These are phyloP conservation scores for Aspergillus caelatus DNA, from an alignment of 2,329 filamentous ascomycete species.

Conservation along the genomic window DNA sequence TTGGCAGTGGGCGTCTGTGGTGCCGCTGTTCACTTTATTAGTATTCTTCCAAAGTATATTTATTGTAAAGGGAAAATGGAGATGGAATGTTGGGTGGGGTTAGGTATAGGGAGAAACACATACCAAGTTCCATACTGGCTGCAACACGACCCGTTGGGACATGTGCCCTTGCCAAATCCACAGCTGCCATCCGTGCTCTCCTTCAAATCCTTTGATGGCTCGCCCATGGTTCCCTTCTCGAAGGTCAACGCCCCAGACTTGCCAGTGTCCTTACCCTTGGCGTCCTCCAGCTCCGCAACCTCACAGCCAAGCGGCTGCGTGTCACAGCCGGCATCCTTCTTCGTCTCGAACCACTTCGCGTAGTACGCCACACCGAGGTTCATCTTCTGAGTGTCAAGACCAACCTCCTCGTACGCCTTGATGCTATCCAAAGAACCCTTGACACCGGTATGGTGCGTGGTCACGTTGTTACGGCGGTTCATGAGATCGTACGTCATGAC, in stretches of 20 bases:
- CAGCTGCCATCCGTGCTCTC: constrained; percentile 35
- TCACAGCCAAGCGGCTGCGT: constrained; percentile 59
- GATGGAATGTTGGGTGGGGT: not conserved
- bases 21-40: constrained; percentile 32
- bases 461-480: constrained; percentile 67
- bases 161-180: constrained; percentile 34
- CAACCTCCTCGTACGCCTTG: constrained; percentile 61
- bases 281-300: constrained; percentile 62
- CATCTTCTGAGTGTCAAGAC: constrained; percentile 58
- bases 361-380: constrained; percentile 72
- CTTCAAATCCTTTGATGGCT: constrained; percentile 29
- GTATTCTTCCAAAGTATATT: not conserved
- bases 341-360: constrained; percentile 66
- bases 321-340: constrained; percentile 51
- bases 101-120: constrained; percentile 4
- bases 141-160: constrained; percentile 36
- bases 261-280: constrained; percentile 62
- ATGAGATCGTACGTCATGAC: constrained; percentile 74
- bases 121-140: constrained; percentile 42
- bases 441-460: constrained; percentile 68
- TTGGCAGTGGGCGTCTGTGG: constrained; percentile 34
- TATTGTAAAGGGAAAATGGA: not conserved
- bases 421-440: constrained; percentile 57
- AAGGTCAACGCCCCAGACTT: constrained; percentile 56
- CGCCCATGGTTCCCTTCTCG: constrained; percentile 34